A percentile compares a stretch with the other conserved stretches of the same genome.
Conservation (phyloP, 2,329 filamentous ascomycete species). For the Monosporascus sp. region DNA sequence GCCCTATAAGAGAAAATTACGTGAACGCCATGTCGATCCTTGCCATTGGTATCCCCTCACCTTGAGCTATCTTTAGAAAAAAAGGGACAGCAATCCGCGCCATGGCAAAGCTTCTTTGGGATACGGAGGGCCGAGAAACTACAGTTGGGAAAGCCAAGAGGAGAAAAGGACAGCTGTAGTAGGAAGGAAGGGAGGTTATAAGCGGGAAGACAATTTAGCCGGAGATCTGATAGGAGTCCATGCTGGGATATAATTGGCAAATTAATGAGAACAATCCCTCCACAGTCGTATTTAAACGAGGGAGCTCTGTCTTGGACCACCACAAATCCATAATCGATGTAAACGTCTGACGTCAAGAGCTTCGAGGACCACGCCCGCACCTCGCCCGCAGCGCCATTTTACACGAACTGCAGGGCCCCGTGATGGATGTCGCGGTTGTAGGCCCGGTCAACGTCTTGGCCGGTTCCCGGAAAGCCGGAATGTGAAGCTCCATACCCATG, state of each 20-base stretch:
- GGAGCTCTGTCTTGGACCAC: not conserved
- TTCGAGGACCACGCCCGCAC: not conserved
- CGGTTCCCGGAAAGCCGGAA: not conserved
- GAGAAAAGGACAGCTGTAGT: constrained; percentile 13
- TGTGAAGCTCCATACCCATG: not conserved
- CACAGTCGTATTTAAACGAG: not conserved
- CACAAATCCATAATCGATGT: not conserved
- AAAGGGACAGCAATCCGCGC: not conserved
- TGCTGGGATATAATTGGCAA: constrained; percentile 10
- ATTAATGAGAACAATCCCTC: constrained; percentile 15
- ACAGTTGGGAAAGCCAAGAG: constrained; percentile 16
- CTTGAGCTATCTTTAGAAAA: not conserved
- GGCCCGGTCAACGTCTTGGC: not conserved
- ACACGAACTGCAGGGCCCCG: not conserved
- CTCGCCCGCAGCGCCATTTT: not conserved
- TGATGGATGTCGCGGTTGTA: not conserved
- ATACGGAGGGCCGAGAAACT: constrained; percentile 17
- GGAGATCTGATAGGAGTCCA: constrained; percentile 16
- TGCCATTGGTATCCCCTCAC: not conserved
- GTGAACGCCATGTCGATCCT: not conserved
- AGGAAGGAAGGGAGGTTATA: constrained; percentile 17
- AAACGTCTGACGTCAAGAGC: not conserved
- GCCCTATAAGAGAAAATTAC: not conserved
- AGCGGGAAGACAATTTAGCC: constrained; percentile 22
- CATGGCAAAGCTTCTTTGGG: constrained; percentile 15